Evolutionary conservation across 164 flowering plant genomes (phyloP).

Genomic region (Berberis vulgaris): DNA sequence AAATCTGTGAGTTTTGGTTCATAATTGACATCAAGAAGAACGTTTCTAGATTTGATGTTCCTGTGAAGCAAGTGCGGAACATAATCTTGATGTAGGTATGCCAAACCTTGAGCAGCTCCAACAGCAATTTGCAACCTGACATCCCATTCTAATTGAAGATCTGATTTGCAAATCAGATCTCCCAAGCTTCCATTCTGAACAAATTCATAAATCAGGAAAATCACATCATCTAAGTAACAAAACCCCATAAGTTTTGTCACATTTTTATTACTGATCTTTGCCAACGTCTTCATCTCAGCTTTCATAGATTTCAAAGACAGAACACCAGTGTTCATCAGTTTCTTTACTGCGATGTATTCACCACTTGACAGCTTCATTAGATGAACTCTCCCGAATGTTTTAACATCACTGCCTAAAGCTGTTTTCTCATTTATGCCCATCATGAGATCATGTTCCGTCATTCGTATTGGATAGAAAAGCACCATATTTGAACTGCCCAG

Average conservation of each 20-base stretch:
- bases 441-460: constrained; percentile 62
- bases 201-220: constrained; percentile 60
- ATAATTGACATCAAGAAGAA: constrained; percentile 59
- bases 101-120: constrained; percentile 75
- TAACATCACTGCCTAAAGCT: constrained; percentile 32
- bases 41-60: constrained; percentile 62
- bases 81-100: constrained; percentile 74
- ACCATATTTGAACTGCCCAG: constrained; percentile 35
- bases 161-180: constrained; percentile 35
- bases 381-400: constrained; percentile 57
- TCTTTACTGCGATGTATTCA: constrained; percentile 66
- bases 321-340: constrained; percentile 35
- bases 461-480: constrained; percentile 62
- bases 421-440: constrained; percentile 53
- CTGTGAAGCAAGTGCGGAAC: constrained; percentile 63
- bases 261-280: constrained; percentile 74
- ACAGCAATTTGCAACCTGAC: constrained; percentile 55
- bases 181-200: constrained; percentile 58
- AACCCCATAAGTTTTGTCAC: constrained; percentile 56
- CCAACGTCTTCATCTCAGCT: constrained; percentile 64
- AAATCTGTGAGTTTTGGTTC: constrained; percentile 73
- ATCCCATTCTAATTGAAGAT: constrained; percentile 46
- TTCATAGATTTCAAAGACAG: constrained; percentile 47
- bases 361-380: constrained; percentile 49
- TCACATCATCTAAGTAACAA: constrained; percentile 49